Percentiles rank a stretch among this genome's conserved stretches.
These are phyloP conservation scores for Corymbia citriodora DNA, from an alignment of 441 rosid species.

Conservation along the genomic window DNA sequence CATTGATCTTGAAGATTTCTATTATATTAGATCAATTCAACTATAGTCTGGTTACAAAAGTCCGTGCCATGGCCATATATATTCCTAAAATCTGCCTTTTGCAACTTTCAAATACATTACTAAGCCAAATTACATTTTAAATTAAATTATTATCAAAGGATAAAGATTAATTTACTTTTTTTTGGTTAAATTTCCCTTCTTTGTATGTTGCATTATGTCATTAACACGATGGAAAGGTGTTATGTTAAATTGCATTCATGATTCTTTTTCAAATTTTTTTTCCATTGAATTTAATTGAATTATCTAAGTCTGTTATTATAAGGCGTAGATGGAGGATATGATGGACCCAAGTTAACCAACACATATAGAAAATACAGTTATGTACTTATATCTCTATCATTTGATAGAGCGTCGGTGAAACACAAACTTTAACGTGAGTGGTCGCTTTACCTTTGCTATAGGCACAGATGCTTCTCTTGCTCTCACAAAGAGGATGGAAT, in stretches of 20 bases:
- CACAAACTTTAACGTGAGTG: not conserved
- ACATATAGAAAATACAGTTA: not conserved
- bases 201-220: not conserved
- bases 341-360: not conserved
- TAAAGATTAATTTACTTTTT: fast-evolving
- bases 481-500: not conserved
- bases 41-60: too few species aligned
- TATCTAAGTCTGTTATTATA: too few species aligned
- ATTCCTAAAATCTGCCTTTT: too few species aligned
- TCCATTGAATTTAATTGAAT: not conserved
- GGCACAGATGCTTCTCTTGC: not conserved
- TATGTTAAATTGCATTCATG: not conserved
- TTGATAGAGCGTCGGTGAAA: not conserved
- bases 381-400: not conserved
- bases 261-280: not conserved
- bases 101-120: too few species aligned
- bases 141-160: not conserved
- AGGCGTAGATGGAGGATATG: not conserved
- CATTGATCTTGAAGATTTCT: too few species aligned
- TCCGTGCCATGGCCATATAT: too few species aligned
- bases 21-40: too few species aligned
- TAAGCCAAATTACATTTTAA: not conserved
- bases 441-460: not conserved
- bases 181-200: not conserved
- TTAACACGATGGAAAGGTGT: not conserved